Conservation (phyloP, 805 yeast species). For the Zygotorulaspora sp. region DNA sequence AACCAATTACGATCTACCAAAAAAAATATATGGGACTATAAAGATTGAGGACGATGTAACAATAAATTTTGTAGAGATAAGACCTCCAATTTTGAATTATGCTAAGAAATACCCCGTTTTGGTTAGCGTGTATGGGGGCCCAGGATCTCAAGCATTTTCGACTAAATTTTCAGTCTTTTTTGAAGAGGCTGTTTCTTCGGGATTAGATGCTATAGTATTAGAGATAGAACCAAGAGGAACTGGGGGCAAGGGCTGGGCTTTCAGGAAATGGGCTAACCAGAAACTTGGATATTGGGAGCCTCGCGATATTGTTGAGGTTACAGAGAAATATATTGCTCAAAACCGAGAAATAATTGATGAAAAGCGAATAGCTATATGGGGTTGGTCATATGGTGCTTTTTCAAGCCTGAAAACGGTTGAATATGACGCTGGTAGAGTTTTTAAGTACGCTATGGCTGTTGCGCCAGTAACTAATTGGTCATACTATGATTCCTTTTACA, state of each 20-base stretch:
- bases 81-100: slow-evolving; percentile 53
- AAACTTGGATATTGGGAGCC: slow-evolving; percentile 75
- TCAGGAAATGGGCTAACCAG: slow-evolving; percentile 50
- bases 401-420: slow-evolving; percentile 70
- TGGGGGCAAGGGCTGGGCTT: slow-evolving; percentile 71
- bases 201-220: slow-evolving; percentile 55
- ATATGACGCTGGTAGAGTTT: slow-evolving; percentile 54
- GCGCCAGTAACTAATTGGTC: slow-evolving; percentile 84
- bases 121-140: slow-evolving; percentile 74
- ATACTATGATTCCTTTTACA: slow-evolving; percentile 70
- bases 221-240: slow-evolving; percentile 80
- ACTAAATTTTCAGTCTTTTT: slow-evolving; percentile 48
- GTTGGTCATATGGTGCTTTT: slow-evolving; percentile 87
- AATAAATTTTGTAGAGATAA: slow-evolving; percentile 55
- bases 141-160: slow-evolving; percentile 62
- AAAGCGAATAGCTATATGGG: slow-evolving; percentile 67
- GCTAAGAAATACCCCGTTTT: slow-evolving; percentile 53
- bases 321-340: slow-evolving; percentile 45
- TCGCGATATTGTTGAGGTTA: slow-evolving; percentile 53
- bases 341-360: slow-evolving; percentile 44
- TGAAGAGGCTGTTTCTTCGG: slow-evolving; percentile 55
- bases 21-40: slow-evolving; percentile 38
- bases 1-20: slow-evolving; percentile 46
- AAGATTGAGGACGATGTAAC: slow-evolving; percentile 37
- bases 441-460: slow-evolving; percentile 74